phyloP scores from a whole-genome alignment of 331 rosid genomes.

The Acacia concinna region DNA sequence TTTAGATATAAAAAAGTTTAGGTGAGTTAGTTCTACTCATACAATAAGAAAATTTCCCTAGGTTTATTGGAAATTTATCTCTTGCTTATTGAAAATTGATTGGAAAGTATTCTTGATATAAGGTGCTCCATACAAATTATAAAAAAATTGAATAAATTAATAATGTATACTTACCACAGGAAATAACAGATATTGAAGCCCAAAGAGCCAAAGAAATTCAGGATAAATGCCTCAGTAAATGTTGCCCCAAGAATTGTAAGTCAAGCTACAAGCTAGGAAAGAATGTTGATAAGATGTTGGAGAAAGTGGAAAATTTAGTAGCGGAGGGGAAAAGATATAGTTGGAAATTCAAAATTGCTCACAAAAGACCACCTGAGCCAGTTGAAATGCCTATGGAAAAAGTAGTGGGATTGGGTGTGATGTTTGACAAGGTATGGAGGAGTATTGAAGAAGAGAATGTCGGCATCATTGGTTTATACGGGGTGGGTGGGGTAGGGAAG shows the following conservation, averaged over 20 bases:
- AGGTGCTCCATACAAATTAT: too few species aligned
- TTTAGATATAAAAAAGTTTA: too few species aligned
- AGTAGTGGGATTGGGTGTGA: neutral
- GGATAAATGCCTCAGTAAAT: neutral
- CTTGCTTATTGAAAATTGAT: too few species aligned
- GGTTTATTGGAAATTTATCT: too few species aligned
- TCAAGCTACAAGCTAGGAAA: slow-evolving; percentile 11
- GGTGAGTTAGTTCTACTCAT: too few species aligned
- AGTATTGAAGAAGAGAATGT: neutral
- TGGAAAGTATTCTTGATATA: too few species aligned
- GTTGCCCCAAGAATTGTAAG: neutral
- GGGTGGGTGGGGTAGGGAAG: slow-evolving; percentile 8
- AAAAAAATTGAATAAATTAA: too few species aligned
- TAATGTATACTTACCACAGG: neutral
- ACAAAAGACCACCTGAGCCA: neutral
- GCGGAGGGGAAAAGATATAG: neutral
- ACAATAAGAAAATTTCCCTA: too few species aligned
- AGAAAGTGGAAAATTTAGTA: neutral
- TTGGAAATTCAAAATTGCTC: neutral
- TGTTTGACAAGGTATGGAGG: neutral
- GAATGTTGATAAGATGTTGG: neutral
- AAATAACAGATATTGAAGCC: too few species aligned
- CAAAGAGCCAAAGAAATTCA: neutral
- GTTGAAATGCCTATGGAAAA: neutral
- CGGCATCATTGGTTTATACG: neutral